Conservation (phyloP, 352 stramenopile species). For the Hyaloperonospora brassicae region DNA sequence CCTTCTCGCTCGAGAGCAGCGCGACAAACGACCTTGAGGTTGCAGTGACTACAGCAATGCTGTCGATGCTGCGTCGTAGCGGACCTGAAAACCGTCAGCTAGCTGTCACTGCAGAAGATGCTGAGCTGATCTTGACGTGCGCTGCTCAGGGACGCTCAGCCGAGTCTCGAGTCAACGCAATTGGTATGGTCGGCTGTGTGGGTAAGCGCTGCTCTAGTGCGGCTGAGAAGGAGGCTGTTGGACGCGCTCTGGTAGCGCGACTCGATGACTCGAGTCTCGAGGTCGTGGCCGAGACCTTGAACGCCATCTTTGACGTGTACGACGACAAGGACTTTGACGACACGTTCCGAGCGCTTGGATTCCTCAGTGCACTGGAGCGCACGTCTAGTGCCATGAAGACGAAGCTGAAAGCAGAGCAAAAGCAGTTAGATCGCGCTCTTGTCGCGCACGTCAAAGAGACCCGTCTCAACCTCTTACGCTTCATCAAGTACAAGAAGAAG, state of each 20-base stretch:
- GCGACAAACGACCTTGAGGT: conserved; percentile 58
- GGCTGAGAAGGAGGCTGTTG: conserved; percentile 67
- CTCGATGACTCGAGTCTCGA: conserved; percentile 67
- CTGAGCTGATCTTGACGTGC: conserved; percentile 56
- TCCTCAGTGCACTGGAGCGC: conserved; percentile 57
- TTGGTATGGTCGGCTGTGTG: conserved; percentile 72
- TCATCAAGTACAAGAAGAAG: conserved; percentile 90
- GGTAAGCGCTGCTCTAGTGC: conserved; percentile 57
- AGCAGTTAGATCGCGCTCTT: conserved; percentile 68
- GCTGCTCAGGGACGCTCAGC: conserved; percentile 52
- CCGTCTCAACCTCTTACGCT: conserved; percentile 76
- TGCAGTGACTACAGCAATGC: conserved; percentile 63
- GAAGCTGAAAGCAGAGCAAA: conserved; percentile 74
- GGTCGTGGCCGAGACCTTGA: conserved; percentile 78
- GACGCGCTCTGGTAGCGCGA: conserved; percentile 42
- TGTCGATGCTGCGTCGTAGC: conserved; percentile 58
- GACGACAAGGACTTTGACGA: conserved; percentile 71
- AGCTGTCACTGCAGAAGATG: conserved; percentile 47
- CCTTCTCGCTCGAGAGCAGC: conserved; percentile 29
- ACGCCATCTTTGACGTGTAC: conserved; percentile 85
- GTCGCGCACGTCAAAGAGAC: conserved; percentile 83
- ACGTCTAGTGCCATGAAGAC: conserved; percentile 49
- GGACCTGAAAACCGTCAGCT: conserved; percentile 44
- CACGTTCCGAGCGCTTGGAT: conserved; percentile 55
- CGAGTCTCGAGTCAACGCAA: conserved; percentile 65